These are phyloP conservation scores for Marchantia polymorpha DNA, from an alignment of 225 moss, liverwort and hornwort genomes.

Conservation along the genomic window DNA sequence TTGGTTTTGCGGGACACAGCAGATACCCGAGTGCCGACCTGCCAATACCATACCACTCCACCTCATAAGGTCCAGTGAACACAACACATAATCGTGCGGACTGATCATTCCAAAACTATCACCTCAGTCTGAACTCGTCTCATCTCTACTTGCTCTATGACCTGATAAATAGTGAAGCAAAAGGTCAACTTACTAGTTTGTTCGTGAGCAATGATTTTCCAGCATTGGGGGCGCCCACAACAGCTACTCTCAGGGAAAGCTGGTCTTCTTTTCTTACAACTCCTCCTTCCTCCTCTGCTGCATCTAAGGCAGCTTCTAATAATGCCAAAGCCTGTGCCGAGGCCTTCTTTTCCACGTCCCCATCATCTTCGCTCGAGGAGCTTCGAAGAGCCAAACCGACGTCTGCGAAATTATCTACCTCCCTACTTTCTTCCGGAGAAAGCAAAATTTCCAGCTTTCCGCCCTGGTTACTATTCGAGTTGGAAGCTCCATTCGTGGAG, in stretches of 20 bases:
- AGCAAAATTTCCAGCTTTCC: neutral
- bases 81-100: neutral
- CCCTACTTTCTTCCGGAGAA: neutral
- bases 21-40: slow-evolving; percentile 84
- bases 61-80: neutral
- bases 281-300: slow-evolving; percentile 44
- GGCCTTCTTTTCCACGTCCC: slow-evolving; percentile 39
- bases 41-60: slow-evolving; percentile 13
- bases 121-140: neutral
- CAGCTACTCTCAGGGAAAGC: slow-evolving; percentile 73
- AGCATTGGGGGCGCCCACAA: slow-evolving; percentile 92
- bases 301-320: slow-evolving; percentile 69
- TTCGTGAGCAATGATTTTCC: slow-evolving; percentile 95
- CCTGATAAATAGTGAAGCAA: neutral
- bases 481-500: too few species aligned
- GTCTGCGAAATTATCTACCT: neutral
- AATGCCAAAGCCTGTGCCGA: slow-evolving; percentile 69
- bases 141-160: neutral
- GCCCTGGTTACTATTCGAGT: neutral
- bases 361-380: slow-evolving; percentile 11
- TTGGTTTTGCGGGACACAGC: slow-evolving; percentile 97
- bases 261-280: slow-evolving; percentile 61
- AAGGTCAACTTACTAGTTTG: slow-evolving; percentile 47
- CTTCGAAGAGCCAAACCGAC: neutral
- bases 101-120: neutral